These are phyloP conservation scores for Torulaspora gathmanii DNA, from an alignment of 805 yeast species.

Conservation along the genomic window DNA sequence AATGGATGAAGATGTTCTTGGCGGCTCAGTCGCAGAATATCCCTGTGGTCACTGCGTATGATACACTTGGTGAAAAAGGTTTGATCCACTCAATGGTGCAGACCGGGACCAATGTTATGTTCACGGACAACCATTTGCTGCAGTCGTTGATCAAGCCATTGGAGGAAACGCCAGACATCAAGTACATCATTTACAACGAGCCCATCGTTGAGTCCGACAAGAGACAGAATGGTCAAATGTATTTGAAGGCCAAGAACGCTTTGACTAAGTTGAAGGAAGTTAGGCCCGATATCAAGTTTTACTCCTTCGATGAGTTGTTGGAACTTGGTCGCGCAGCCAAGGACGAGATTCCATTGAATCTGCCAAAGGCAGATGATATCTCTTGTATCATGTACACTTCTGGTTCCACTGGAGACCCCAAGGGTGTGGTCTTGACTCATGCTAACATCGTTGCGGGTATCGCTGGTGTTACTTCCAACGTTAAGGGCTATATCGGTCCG, in stretches of 20 bases:
- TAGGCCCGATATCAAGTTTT: slow-evolving; percentile 73
- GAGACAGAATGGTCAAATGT: slow-evolving; percentile 57
- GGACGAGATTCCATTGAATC: slow-evolving; percentile 37
- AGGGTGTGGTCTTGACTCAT: slow-evolving; percentile 68
- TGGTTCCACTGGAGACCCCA: slow-evolving; percentile 76
- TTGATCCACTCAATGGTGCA: slow-evolving; percentile 79
- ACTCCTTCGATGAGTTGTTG: slow-evolving; percentile 60
- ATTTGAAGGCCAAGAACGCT: slow-evolving; percentile 53
- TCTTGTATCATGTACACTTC: slow-evolving; percentile 70
- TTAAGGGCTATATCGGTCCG: slow-evolving; percentile 48
- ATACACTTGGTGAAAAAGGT: slow-evolving; percentile 86
- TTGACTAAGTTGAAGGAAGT: slow-evolving; percentile 52
- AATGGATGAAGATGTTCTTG: slow-evolving; percentile 85
- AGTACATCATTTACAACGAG: slow-evolving; percentile 68
- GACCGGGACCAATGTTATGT: slow-evolving; percentile 73
- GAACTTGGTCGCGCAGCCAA: slow-evolving; percentile 56
- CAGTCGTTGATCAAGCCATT: slow-evolving; percentile 66
- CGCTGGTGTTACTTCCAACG: slow-evolving; percentile 70
- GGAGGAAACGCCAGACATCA: slow-evolving; percentile 53
- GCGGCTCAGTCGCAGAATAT: slow-evolving; percentile 75
- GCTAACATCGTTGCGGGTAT: slow-evolving; percentile 72
- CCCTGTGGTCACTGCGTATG: slow-evolving; percentile 93
- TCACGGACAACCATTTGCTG: slow-evolving; percentile 77
- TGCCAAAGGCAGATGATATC: slow-evolving; percentile 47
- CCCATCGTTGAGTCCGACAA: slow-evolving; percentile 56